These are phyloP conservation scores for Diaporthe sp. DNA, from an alignment of 2,329 filamentous ascomycete genomes.

Conservation along the genomic window DNA sequence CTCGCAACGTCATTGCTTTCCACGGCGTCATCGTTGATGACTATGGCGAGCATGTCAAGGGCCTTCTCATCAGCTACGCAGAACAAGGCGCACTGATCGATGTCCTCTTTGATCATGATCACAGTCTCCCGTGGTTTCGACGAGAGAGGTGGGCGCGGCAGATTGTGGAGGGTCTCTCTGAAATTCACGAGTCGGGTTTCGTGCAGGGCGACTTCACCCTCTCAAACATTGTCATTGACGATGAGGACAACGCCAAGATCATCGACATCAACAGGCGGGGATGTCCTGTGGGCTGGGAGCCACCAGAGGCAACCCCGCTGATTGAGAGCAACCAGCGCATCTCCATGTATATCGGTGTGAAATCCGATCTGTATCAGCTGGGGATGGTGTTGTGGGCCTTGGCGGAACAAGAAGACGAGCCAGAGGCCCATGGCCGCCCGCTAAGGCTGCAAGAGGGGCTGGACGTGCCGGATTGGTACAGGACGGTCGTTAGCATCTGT, in stretches of 20 bases:
- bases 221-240: constrained; percentile 96
- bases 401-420: constrained; percentile 89
- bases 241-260: constrained; percentile 88
- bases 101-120: constrained; percentile 84
- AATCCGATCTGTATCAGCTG: constrained; percentile 95
- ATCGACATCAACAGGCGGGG: constrained; percentile 98
- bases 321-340: constrained; percentile 92
- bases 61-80: constrained; percentile 89
- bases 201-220: constrained; percentile 98
- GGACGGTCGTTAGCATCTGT: constrained; percentile 81
- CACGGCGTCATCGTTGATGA: constrained; percentile 92
- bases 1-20: constrained; percentile 85
- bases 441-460: constrained; percentile 70
- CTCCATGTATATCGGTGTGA: constrained; percentile 97
- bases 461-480: constrained; percentile 84
- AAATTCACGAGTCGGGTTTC: constrained; percentile 96
- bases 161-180: constrained; percentile 88
- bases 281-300: constrained; percentile 98
- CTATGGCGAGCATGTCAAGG: constrained; percentile 80
- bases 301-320: constrained; percentile 88
- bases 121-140: constrained; percentile 75
- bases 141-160: constrained; percentile 92
- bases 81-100: constrained; percentile 91
- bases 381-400: constrained; percentile 98
- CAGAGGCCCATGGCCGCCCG: constrained; percentile 83